Evolutionary conservation across 78 protist genomes (phyloP).

Genomic region (Dictyostelium intermedium): DNA sequence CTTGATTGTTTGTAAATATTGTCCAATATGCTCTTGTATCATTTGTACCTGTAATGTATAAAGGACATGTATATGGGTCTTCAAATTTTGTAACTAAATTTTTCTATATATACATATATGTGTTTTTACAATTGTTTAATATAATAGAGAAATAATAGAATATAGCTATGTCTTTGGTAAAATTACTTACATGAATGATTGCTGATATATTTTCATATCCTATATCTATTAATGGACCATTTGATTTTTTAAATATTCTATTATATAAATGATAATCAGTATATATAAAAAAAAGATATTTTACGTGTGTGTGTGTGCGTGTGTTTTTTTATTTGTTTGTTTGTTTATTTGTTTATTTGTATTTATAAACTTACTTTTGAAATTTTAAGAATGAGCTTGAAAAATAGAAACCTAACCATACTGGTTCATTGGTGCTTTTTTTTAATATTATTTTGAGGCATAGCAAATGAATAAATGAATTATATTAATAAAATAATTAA

Average conservation of each 20-base stretch:
- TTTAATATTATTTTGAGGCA: too few relatives aligned
- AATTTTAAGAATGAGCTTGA: constrained; percentile 59
- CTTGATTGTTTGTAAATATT: neutral
- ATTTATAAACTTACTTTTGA: constrained; percentile 24
- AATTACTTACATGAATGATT: constrained; percentile 27
- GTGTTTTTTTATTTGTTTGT: too few relatives aligned
- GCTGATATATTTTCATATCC: constrained; percentile 27
- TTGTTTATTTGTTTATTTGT: neutral
- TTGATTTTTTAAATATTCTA: constrained; percentile 47
- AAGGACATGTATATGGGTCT: constrained; percentile 56
- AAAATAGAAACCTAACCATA: constrained; percentile 60
- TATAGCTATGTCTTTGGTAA: too few relatives aligned
- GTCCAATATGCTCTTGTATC: constrained; percentile 60
- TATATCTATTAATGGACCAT: constrained; percentile 10
- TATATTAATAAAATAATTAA: neutral
- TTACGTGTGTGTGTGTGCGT: neutral
- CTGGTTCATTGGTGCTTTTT: constrained; percentile 24
- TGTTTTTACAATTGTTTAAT: too few relatives aligned
- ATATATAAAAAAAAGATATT: neutral
- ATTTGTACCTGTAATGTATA: constrained; percentile 60
- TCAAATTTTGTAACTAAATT: constrained; percentile 46
- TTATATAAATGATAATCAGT: neutral
- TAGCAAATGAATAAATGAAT: neutral
- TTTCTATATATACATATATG: neutral
- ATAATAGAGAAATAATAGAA: too few relatives aligned